These are phyloP conservation scores for Exophiala phaeomuriformis DNA, from an alignment of 2,329 filamentous ascomycete genomes.

Conservation along the genomic window DNA sequence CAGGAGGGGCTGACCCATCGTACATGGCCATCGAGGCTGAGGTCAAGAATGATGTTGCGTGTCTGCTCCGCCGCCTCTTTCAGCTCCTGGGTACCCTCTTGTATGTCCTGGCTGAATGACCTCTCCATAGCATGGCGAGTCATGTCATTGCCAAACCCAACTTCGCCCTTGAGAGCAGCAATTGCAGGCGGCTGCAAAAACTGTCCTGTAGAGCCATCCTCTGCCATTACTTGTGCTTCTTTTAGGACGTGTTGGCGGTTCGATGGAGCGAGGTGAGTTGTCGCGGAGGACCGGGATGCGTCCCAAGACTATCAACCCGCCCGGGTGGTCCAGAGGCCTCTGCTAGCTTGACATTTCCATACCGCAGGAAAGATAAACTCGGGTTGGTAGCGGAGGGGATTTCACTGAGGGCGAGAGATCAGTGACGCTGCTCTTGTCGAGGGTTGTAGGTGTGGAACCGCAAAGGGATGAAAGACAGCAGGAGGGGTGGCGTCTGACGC, in stretches of 20 bases:
- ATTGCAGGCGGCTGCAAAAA: constrained; percentile 41
- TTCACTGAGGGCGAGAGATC: not conserved
- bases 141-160: constrained; percentile 29
- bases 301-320: constrained; percentile 20
- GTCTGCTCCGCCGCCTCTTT: constrained; percentile 95
- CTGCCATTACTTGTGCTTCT: constrained; percentile 33
- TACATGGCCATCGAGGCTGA: constrained; percentile 81
- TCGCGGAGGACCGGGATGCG: constrained; percentile 8
- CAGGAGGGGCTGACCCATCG: constrained; percentile 97
- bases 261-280: not conserved
- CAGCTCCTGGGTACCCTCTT: constrained; percentile 85
- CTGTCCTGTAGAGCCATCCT: constrained; percentile 34
- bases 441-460: not conserved
- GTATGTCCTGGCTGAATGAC: constrained; percentile 78
- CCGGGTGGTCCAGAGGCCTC: constrained; percentile 17
- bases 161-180: constrained; percentile 39
- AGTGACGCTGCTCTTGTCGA: constrained; percentile 1
- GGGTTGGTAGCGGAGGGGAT: constrained; percentile 1
- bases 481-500: not conserved
- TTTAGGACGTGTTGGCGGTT: not conserved
- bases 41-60: constrained; percentile 89
- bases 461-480: not conserved
- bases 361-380: not conserved
- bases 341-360: constrained; percentile 23
- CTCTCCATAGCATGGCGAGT: constrained; percentile 44